Percentiles rank a stretch among this genome's conserved stretches.
phyloP scores from a whole-genome alignment of 768 basidiomycete genomes.

The Collybiopsis luxurians region DNA sequence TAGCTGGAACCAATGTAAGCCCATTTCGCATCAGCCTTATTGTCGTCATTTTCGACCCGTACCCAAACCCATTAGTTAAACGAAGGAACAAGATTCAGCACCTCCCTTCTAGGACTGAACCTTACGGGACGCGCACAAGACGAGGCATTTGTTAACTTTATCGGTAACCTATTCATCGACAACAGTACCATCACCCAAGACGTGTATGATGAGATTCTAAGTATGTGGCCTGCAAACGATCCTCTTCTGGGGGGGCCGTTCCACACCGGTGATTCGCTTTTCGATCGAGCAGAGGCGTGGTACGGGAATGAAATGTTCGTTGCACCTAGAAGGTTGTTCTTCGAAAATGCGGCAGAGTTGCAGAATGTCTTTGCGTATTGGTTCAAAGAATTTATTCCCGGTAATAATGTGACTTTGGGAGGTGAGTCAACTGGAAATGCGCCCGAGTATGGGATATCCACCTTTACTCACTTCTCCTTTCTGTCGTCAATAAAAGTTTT shows the following conservation, averaged over 20 bases:
- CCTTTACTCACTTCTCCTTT: too few species aligned
- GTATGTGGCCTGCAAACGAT: slow-evolving; percentile 48
- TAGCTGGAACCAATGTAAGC: slow-evolving; percentile 56
- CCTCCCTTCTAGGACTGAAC: slow-evolving; percentile 33
- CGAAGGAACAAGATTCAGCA: slow-evolving; percentile 48
- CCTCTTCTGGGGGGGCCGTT: slow-evolving; percentile 46
- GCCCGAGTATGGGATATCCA: too few species aligned
- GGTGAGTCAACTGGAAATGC: slow-evolving; percentile 33
- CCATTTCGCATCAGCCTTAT: background rate
- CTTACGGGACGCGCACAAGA: slow-evolving; percentile 39
- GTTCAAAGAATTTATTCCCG: slow-evolving; percentile 58
- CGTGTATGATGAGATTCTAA: slow-evolving; percentile 34
- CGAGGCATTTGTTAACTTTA: slow-evolving; percentile 44
- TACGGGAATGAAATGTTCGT: slow-evolving; percentile 60
- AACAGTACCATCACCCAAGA: slow-evolving; percentile 43
- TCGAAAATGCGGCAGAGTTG: slow-evolving; percentile 41
- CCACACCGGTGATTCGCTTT: slow-evolving; percentile 58
- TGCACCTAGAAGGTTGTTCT: slow-evolving; percentile 46
- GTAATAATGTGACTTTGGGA: slow-evolving; percentile 43
- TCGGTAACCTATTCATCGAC: slow-evolving; percentile 47
- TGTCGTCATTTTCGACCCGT: too few species aligned
- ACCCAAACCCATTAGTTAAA: slow-evolving; percentile 26
- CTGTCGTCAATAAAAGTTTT: too few species aligned
- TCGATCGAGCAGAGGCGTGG: slow-evolving; percentile 54
- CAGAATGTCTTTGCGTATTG: slow-evolving; percentile 54